phyloP scores from a whole-genome alignment of 2,329 filamentous ascomycete species.

The Ophiocordyceps camponoti-floridani region DNA sequence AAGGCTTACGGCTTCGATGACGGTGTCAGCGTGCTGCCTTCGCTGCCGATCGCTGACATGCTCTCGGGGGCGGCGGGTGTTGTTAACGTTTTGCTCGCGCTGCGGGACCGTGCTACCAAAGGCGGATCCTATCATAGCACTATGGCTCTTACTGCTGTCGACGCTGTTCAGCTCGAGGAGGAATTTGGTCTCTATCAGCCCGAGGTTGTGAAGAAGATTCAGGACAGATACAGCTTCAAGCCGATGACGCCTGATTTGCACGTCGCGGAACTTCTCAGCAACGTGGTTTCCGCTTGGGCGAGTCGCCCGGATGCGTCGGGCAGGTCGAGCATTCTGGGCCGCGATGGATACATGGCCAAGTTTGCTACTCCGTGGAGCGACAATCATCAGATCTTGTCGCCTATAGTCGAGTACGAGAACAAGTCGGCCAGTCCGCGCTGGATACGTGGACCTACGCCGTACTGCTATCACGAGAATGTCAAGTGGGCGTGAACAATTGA shows the following conservation, averaged over 20 bases:
- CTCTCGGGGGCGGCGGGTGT: conserved; percentile 14
- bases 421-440: not conserved
- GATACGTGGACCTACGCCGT: not conserved
- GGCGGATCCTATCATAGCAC: conserved; percentile 14
- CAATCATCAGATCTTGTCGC: not conserved
- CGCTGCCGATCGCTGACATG: conserved; percentile 15
- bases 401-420: not conserved
- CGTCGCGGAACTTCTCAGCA: not conserved
- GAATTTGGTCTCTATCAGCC: conserved; percentile 14
- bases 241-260: conserved; percentile 1
- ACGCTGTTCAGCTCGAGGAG: conserved; percentile 10
- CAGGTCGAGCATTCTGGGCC: not conserved
- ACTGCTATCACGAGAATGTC: not conserved
- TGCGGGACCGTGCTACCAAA: conserved; percentile 12
- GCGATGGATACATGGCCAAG: not conserved
- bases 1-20: conserved; percentile 7
- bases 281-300: not conserved
- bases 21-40: conserved; percentile 9
- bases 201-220: conserved; percentile 1
- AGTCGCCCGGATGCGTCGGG: not conserved
- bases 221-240: conserved; percentile 1
- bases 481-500: too few relatives aligned
- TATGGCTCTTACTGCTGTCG: conserved; percentile 11
- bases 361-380: not conserved
- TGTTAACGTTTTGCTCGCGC: conserved; percentile 12